These are phyloP conservation scores for Bocquillonia castaneifolia DNA, from an alignment of 441 rosid species.

Conservation along the genomic window DNA sequence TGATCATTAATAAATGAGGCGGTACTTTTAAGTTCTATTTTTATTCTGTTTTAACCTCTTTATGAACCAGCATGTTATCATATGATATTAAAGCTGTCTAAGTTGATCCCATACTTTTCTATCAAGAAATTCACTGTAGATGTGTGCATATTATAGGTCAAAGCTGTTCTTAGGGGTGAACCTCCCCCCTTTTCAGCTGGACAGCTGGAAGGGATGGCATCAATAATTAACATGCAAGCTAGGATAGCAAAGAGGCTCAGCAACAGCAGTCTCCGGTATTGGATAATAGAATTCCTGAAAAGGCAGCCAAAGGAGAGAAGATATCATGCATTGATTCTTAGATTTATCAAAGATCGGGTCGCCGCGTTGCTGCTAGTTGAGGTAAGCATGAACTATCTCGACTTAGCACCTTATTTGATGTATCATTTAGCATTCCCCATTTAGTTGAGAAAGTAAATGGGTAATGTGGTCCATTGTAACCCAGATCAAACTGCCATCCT, in stretches of 20 bases:
- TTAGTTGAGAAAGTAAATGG: too few relatives aligned
- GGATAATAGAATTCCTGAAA: conserved; percentile 78
- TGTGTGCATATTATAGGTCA: conserved; percentile 43
- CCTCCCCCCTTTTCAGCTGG: conserved; percentile 81
- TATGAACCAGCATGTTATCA: background rate
- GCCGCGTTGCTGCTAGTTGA: conserved; percentile 74
- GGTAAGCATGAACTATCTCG: conserved; percentile 35
- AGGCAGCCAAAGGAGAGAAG: conserved; percentile 70
- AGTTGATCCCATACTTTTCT: background rate
- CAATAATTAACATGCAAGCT: conserved; percentile 59
- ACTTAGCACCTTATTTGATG: too few relatives aligned
- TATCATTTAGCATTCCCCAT: too few relatives aligned
- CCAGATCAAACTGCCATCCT: too few relatives aligned
- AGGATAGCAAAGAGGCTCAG: conserved; percentile 57
- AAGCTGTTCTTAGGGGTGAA: conserved; percentile 80
- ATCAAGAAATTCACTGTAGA: background rate
- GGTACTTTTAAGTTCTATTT: background rate
- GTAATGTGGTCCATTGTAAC: background rate
- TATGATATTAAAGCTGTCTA: background rate
- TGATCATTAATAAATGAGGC: background rate
- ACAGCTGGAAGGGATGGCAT: conserved; percentile 86
- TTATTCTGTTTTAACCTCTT: background rate
- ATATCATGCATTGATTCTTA: conserved; percentile 63
- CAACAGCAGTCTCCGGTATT: conserved; percentile 67
- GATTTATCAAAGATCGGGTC: conserved; percentile 78